phyloP scores from a whole-genome alignment of 352 stramenopile genomes.

The Phytophthora colocasiae region DNA sequence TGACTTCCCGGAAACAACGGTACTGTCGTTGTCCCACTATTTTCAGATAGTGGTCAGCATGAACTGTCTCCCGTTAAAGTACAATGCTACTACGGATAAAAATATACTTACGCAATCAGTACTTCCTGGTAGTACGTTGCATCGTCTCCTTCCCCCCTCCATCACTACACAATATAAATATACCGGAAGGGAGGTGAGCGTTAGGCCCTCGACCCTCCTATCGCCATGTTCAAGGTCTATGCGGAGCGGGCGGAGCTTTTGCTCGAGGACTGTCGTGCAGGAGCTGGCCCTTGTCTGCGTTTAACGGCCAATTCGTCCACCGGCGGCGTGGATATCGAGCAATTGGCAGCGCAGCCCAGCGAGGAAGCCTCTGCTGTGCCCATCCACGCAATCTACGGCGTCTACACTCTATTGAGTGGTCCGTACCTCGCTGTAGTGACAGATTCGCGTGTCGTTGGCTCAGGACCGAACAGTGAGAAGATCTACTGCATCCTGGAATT shows the following conservation, averaged over 20 bases:
- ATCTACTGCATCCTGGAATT: constrained; percentile 67
- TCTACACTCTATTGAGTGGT: constrained; percentile 71
- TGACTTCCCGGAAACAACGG: too few relatives aligned
- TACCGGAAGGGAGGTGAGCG: neutral
- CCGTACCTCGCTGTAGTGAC: constrained; percentile 80
- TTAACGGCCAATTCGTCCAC: constrained; percentile 39
- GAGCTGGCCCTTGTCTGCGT: constrained; percentile 66
- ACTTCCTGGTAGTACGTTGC: too few relatives aligned
- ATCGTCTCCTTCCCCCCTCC: constrained; percentile 12
- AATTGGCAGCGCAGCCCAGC: constrained; percentile 31
- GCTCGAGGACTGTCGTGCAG: constrained; percentile 82
- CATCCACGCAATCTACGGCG: constrained; percentile 80
- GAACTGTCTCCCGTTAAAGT: neutral
- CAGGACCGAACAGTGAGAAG: constrained; percentile 62
- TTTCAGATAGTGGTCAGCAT: constrained; percentile 23
- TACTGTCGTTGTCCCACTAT: constrained; percentile 17
- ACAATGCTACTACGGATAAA: too few relatives aligned
- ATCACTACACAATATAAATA: constrained; percentile 21
- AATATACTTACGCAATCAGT: too few relatives aligned
- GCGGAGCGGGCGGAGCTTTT: constrained; percentile 70
- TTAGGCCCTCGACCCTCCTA: neutral
- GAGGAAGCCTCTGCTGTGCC: constrained; percentile 59
- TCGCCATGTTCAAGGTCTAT: constrained; percentile 83
- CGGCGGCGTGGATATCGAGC: constrained; percentile 36
- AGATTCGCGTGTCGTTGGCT: constrained; percentile 66